A percentile compares a stretch with the other conserved stretches of the same genome.
Conservation (phyloP, 2,329 filamentous ascomycete species). For the Curvularia hawaiiensis region DNA sequence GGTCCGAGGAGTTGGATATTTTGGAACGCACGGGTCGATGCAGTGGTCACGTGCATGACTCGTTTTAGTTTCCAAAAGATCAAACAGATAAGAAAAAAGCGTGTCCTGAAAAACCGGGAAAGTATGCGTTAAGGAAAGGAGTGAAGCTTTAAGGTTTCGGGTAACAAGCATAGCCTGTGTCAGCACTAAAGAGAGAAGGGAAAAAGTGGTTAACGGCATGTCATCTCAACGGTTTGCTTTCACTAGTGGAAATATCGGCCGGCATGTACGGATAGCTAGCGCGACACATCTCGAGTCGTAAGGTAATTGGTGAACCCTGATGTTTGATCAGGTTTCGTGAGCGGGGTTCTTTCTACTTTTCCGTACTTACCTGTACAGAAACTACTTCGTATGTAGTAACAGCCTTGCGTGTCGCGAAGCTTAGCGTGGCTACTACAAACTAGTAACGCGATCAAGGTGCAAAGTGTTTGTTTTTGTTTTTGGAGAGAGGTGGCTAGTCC, state of each 20-base stretch:
- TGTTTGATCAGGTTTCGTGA: not conserved
- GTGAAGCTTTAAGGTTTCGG: conserved; percentile 1
- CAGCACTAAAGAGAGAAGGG: conserved; percentile 1
- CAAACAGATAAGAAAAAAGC: not conserved
- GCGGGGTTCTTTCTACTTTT: not conserved
- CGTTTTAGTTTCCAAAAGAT: not conserved
- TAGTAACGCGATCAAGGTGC: not conserved
- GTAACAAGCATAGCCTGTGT: not conserved
- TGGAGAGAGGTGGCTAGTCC: not conserved
- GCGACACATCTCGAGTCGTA: not conserved
- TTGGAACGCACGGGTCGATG: not conserved
- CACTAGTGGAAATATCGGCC: not conserved
- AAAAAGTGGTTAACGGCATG: not conserved
- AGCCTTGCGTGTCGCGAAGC: not conserved
- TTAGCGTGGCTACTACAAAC: not conserved
- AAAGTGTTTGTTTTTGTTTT: not conserved
- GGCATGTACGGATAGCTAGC: conserved; percentile 3
- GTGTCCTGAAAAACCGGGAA: not conserved
- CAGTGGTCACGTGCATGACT: not conserved
- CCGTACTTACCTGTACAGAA: not conserved
- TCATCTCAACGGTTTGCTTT: not conserved
- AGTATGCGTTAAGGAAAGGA: no score
- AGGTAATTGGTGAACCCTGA: not conserved
- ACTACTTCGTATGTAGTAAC: not conserved
- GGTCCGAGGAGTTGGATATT: not conserved